These are phyloP conservation scores for Arctium minus DNA, from an alignment of 129 eudicot genomes.

Conservation along the genomic window DNA sequence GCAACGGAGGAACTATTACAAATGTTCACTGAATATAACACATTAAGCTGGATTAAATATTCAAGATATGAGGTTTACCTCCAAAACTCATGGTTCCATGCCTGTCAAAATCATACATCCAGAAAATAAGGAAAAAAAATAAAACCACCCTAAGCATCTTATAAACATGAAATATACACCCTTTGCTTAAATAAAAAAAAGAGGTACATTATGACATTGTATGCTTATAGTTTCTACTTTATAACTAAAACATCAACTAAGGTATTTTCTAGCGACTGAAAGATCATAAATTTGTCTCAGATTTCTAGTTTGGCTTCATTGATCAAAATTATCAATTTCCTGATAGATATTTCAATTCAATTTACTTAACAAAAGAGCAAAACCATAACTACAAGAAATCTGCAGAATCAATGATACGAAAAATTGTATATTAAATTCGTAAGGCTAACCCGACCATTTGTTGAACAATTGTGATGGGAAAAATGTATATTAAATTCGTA, in stretches of 20 bases:
- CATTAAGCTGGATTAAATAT: background rate
- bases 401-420: too few relatives aligned
- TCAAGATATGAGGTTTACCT: background rate
- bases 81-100: slow-evolving; percentile 96
- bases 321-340: background rate
- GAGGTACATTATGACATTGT: too few relatives aligned
- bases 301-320: background rate
- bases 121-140: background rate
- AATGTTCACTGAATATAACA: background rate
- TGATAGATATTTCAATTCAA: too few relatives aligned
- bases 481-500: too few relatives aligned
- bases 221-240: background rate
- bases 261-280: background rate
- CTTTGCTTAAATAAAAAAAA: too few relatives aligned
- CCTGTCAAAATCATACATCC: slow-evolving; percentile 80
- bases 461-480: too few relatives aligned
- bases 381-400: too few relatives aligned
- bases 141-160: slow-evolving; percentile 11
- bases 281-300: background rate
- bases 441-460: too few relatives aligned
- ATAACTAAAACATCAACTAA: background rate
- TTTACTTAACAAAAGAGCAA: too few relatives aligned
- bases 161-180: too few relatives aligned
- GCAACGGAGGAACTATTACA: background rate
- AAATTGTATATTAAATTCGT: too few relatives aligned